A percentile compares a stretch with the other conserved stretches of the same genome.
These are phyloP conservation scores for Trametes meyenii DNA, from an alignment of 768 basidiomycete species.

Conservation along the genomic window DNA sequence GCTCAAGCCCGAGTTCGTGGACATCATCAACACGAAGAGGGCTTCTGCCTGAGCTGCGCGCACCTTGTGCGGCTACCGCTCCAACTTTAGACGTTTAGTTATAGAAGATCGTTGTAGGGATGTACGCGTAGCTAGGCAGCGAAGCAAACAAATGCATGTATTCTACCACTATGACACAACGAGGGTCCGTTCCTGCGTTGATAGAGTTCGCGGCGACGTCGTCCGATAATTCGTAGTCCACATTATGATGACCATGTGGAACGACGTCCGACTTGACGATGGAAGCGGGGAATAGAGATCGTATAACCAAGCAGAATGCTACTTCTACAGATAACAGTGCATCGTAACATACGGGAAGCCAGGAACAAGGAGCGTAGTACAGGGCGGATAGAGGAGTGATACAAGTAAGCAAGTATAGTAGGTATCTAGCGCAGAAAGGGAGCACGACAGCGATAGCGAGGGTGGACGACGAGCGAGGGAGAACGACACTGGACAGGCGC, in stretches of 20 bases:
- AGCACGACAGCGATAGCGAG: background rate
- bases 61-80: background rate
- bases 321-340: no score
- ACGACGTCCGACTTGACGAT: no score
- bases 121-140: conserved; percentile 9
- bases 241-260: background rate
- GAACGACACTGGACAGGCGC: no score
- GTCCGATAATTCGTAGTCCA: background rate
- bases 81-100: background rate
- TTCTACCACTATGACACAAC: background rate
- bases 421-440: background rate
- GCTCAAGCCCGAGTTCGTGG: conserved; percentile 93
- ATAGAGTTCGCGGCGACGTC: no score
- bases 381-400: no score
- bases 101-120: background rate
- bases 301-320: no score
- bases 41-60: conserved; percentile 11
- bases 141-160: conserved; percentile 13
- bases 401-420: no score
- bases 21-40: conserved; percentile 80
- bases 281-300: no score
- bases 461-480: no score
- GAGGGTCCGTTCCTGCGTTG: no score
- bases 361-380: no score
- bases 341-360: no score